Evolutionary conservation across 345 rosid species (phyloP), one percentile per base, ranked within the genome.

Genomic region (Clausena lansium): DNA sequence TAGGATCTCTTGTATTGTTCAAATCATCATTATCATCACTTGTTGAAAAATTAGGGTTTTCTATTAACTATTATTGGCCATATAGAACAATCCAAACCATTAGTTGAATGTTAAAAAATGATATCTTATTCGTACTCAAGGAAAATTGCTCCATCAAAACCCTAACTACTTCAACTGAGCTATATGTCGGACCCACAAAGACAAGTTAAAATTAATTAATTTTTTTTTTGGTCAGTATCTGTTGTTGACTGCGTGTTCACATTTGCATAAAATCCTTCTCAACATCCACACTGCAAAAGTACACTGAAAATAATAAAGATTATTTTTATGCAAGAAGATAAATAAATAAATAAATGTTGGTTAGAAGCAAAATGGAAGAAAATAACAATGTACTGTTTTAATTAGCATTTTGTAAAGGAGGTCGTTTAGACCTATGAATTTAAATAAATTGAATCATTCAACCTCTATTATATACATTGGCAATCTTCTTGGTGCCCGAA

Each of bases 141-240:
- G 77, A 62, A 62, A 52, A 59, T 59, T 15, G 45, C 25, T 35
- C 25, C 35, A 20, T 22, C 32, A 8, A 55, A 73, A 65, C 71
- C 71, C 78, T 76, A 66, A 36, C 78, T 9, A 65, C 71, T 65
- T 76, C 36, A 19, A 35, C 69, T 65, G 36, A 13, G 62, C 22
- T 47, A 45, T 22, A 57, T 6, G 36, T 30, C 1, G 65, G 75
- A 55, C 75, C 65, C 33, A 13, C 47, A 14, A 20, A 55, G n/a
- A 54, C 27, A 3, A 11, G 36, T 15, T 20, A 74, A 30, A 7
- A 32, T 9, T 41, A 6, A 32, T 11, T 45, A 14, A 5, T 20
- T 61, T 24, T 19, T 62, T 61, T 36, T 39, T 41, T n/a, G 47
- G 50, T 3, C 50, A 45, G 4, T 45, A 45, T 45, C 50, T 11